Evolutionary conservation across 2,329 filamentous ascomycete genomes (phyloP), one percentile per base, ranked within the genome.

Genomic region (Rutstroemia sp.): DNA sequence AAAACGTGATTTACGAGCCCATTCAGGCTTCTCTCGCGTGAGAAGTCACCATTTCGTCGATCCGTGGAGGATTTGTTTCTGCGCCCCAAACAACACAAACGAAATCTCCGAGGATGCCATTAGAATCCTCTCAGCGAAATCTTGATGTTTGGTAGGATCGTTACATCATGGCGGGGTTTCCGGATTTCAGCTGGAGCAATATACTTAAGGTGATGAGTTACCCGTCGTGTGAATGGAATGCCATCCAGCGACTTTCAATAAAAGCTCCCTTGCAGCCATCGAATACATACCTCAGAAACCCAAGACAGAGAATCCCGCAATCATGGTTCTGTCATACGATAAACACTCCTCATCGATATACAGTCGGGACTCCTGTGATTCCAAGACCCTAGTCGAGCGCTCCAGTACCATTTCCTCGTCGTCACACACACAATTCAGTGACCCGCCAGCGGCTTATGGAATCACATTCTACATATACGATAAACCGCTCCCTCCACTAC

Each of bases 381-480:
- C 38, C 16, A 27, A 38, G 5, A 41, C 25, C 10, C 50, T 38
- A 6, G 17, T 37, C 2, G 10, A 34, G 12, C 30, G 14, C 30
- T 7, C 5, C 39, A 7, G 23, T 25, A 55, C 14, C 38, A 42
- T 30, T 10, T 30, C 38, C 41, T 30, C 14, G 44, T n/a, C 12
- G 14, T 25, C 41, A 17, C 16, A 38, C 9, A 8, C 16, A 34
- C 17, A 30, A 41, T 34, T 34, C 27, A 37, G 14, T 14, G 47
- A 38, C 34, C 21, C 10, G 25, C 37, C 27, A n/a, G 53, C 46
- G 5, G 46, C 53, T 16, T 55, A 55, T 27, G 53, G 46, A 8
- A 55, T 41, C 7, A 48, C 49, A 4, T 55, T 55, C 17, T 55
- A 55, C 17, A 50, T 55, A 10, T 55, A 55, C 38, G 53, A 55